Evolutionary conservation across 352 stramenopile species (phyloP).

Genomic region (Phytophthora gonapodyides): DNA sequence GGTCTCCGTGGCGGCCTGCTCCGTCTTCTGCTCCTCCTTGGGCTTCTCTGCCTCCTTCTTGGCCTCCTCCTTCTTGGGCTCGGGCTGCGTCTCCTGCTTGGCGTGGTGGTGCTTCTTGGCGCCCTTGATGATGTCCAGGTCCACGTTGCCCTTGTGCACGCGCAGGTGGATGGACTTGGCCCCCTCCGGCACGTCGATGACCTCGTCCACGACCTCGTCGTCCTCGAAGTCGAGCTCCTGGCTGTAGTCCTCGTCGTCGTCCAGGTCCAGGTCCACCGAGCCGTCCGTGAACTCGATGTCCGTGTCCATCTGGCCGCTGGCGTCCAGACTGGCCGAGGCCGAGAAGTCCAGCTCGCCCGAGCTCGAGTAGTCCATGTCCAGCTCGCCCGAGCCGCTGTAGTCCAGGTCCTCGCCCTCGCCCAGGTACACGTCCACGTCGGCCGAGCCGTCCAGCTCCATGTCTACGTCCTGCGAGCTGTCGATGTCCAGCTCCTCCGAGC

Average conservation of each 20-base stretch:
- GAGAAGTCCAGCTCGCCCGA: conserved; percentile 33
- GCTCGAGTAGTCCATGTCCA: conserved; percentile 30
- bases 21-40: conserved; percentile 23
- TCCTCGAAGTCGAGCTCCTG: conserved; percentile 53
- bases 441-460: conserved; percentile 18
- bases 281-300: conserved; percentile 41
- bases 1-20: conserved; percentile 20
- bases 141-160: conserved; percentile 51
- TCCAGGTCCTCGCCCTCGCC: conserved; percentile 33
- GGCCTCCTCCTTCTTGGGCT: conserved; percentile 32
- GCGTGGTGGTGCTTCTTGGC: conserved; percentile 14
- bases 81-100: conserved; percentile 23
- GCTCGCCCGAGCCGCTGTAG: conserved; percentile 26
- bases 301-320: conserved; percentile 35
- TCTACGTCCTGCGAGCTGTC: conserved; percentile 32
- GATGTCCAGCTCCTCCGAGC: conserved; percentile 30
- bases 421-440: conserved; percentile 40
- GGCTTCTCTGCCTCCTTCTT: conserved; percentile 17
- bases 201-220: conserved; percentile 45
- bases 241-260: conserved; percentile 53
- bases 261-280: conserved; percentile 44
- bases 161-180: conserved; percentile 54
- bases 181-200: conserved; percentile 51
- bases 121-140: conserved; percentile 59
- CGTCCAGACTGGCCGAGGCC: conserved; percentile 33